Evolutionary conservation across 108 stramenopile genomes (phyloP).

Genomic region (Schizochytrium sp.): DNA sequence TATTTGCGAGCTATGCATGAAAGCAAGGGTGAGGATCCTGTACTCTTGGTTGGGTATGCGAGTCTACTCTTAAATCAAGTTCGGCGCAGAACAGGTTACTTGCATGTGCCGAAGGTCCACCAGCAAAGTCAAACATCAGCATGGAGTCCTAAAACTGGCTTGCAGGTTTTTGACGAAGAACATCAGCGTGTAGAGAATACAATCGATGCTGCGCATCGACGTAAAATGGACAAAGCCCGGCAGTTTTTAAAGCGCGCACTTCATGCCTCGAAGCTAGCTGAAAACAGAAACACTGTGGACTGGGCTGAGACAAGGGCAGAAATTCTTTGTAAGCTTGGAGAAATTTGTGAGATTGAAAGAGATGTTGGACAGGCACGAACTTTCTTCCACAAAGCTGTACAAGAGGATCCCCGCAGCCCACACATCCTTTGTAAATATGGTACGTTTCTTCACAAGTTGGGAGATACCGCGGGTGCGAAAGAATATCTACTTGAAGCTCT

Average conservation of each 20-base stretch:
- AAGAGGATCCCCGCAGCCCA: slow-evolving; percentile 15
- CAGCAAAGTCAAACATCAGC: too few relatives aligned
- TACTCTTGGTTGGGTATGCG: background rate
- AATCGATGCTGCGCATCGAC: background rate
- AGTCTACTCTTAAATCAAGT: slow-evolving; percentile 6
- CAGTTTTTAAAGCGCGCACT: slow-evolving; percentile 2
- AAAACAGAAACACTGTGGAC: background rate
- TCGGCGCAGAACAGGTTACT: slow-evolving; percentile 12
- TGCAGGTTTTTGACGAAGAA: background rate
- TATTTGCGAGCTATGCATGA: slow-evolving; percentile 37
- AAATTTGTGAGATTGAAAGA: slow-evolving; percentile 8
- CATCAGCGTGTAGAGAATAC: background rate
- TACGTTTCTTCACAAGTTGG: background rate
- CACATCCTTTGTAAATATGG: slow-evolving; percentile 37
- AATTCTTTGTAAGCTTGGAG: slow-evolving; percentile 42
- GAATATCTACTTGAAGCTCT: slow-evolving; percentile 43
- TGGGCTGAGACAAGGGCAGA: slow-evolving; percentile 6
- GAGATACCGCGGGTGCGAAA: slow-evolving; percentile 11
- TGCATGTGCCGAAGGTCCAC: background rate
- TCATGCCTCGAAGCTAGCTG: background rate
- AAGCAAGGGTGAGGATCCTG: slow-evolving; percentile 4
- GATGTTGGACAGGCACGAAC: slow-evolving; percentile 12
- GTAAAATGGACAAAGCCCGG: slow-evolving; percentile 46
- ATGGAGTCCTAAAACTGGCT: too few relatives aligned
- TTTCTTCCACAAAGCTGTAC: slow-evolving; percentile 44